A percentile compares a stretch with the other conserved stretches of the same genome.
These are phyloP conservation scores for Lotmaria passim DNA, from an alignment of 208 protist genomes.

Conservation along the genomic window DNA sequence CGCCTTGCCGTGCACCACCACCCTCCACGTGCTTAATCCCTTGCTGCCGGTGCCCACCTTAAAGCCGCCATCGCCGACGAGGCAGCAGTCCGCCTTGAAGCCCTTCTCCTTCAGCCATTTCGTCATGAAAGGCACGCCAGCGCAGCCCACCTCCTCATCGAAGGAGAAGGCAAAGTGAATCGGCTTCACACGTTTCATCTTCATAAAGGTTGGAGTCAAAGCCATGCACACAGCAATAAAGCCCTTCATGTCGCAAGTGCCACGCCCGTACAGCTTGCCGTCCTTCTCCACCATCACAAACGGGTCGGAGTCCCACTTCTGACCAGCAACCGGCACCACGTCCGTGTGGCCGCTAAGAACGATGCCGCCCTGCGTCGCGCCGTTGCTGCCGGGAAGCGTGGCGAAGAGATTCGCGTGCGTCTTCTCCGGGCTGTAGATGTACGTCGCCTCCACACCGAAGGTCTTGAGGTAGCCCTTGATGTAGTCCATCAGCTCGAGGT, in stretches of 20 bases:
- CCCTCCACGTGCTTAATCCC: constrained; percentile 29
- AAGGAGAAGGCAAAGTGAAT: constrained; percentile 63
- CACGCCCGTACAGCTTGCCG: constrained; percentile 62
- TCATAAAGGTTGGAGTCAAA: constrained; percentile 40
- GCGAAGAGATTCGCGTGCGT: constrained; percentile 64
- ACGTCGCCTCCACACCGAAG: constrained; percentile 43
- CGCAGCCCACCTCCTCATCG: constrained; percentile 56
- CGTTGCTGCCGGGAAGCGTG: constrained; percentile 48
- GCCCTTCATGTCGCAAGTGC: constrained; percentile 66
- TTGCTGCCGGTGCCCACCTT: constrained; percentile 43
- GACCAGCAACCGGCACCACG: too few species aligned
- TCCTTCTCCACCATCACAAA: constrained; percentile 57
- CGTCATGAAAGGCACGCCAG: constrained; percentile 41
- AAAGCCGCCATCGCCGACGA: constrained; percentile 37
- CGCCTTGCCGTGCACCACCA: too few species aligned
- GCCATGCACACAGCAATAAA: constrained; percentile 60
- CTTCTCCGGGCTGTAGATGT: constrained; percentile 42
- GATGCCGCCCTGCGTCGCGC: constrained; percentile 53
- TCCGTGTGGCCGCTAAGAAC: constrained; percentile 63
- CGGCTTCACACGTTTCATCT: constrained; percentile 54
- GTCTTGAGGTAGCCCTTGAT: too few species aligned
- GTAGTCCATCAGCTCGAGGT: constrained; percentile 20
- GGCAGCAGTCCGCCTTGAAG: constrained; percentile 50
- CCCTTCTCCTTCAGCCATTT: constrained; percentile 37
- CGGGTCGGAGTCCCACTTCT: constrained; percentile 62